phyloP scores from a whole-genome alignment of 2,329 filamentous ascomycete genomes.

The Davidsoniella neocaledoniae region DNA sequence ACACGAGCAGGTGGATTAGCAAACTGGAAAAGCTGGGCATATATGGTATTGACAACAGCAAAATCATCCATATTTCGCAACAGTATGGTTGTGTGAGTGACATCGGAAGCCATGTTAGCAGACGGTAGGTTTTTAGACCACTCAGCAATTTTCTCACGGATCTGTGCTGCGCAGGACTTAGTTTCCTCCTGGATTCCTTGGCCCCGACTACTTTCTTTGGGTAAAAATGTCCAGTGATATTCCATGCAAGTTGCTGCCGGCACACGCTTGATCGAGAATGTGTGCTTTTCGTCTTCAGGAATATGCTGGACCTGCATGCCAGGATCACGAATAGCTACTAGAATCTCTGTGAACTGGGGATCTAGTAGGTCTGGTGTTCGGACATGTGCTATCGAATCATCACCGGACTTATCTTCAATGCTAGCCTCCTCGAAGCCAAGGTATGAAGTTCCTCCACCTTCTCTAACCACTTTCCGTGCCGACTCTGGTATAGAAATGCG shows the following conservation, averaged over 20 bases:
- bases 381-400: constrained; percentile 17
- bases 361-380: constrained; percentile 53
- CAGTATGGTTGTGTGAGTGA: constrained; percentile 46
- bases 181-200: constrained; percentile 31
- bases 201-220: constrained; percentile 15
- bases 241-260: constrained; percentile 2
- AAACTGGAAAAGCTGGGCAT: constrained; percentile 54
- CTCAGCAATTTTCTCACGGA: constrained; percentile 25
- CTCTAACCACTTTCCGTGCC: constrained; percentile 36
- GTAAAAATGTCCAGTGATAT: constrained; percentile 25
- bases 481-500: constrained; percentile 45
- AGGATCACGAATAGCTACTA: constrained; percentile 19
- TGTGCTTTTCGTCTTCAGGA: constrained; percentile 2
- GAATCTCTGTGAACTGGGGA: constrained; percentile 31
- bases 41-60: constrained; percentile 53
- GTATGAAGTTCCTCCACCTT: constrained; percentile 66
- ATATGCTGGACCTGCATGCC: constrained; percentile 1
- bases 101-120: constrained; percentile 21
- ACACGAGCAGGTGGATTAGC: constrained; percentile 77
- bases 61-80: constrained; percentile 73
- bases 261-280: constrained; percentile 12
- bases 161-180: constrained; percentile 27
- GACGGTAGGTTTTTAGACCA: constrained; percentile 15
- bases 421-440: constrained; percentile 43
- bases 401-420: constrained; percentile 27